These are phyloP conservation scores for Colletotrichum sp. DNA, from an alignment of 2,329 filamentous ascomycete species.

Conservation along the genomic window DNA sequence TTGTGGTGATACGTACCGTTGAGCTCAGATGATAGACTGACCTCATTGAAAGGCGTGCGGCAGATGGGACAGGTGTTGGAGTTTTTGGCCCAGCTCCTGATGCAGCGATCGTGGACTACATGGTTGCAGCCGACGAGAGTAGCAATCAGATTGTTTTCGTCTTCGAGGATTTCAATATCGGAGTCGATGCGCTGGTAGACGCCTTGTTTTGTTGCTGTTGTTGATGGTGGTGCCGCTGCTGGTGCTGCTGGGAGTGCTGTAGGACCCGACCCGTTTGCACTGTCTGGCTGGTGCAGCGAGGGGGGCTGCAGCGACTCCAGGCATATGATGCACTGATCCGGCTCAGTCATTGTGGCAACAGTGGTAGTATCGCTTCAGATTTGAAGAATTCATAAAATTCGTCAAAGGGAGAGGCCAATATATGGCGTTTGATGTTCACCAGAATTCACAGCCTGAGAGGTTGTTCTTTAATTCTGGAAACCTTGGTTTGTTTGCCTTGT, in stretches of 20 bases:
- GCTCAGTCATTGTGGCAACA: conserved; percentile 53
- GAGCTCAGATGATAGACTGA: conserved; percentile 77
- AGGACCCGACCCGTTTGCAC: conserved; percentile 26
- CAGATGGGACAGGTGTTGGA: conserved; percentile 99
- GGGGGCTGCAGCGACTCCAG: conserved; percentile 61
- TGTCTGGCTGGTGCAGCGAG: conserved; percentile 29
- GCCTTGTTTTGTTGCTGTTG: conserved; percentile 25
- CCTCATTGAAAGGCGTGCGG: conserved; percentile 86
- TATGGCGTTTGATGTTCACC: conserved; percentile 2
- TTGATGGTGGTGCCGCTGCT: conserved; percentile 19
- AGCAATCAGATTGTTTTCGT: conserved; percentile 54
- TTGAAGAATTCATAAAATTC: conserved; percentile 54
- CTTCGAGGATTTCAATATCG: conserved; percentile 22
- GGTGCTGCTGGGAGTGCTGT: neutral
- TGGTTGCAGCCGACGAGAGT: conserved; percentile 82
- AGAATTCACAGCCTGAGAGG: neutral
- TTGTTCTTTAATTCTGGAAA: neutral
- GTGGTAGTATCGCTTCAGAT: conserved; percentile 36
- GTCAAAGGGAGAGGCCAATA: conserved; percentile 8
- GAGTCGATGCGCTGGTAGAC: conserved; percentile 11
- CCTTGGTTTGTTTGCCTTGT: conserved; percentile 2
- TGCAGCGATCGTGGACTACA: conserved; percentile 88
- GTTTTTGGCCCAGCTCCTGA: conserved; percentile 93
- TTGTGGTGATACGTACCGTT: conserved; percentile 19
- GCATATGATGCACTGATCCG: conserved; percentile 75